These are phyloP conservation scores for Inonotus obliquus DNA, from an alignment of 1,284 basidiomycete species.

Conservation along the genomic window DNA sequence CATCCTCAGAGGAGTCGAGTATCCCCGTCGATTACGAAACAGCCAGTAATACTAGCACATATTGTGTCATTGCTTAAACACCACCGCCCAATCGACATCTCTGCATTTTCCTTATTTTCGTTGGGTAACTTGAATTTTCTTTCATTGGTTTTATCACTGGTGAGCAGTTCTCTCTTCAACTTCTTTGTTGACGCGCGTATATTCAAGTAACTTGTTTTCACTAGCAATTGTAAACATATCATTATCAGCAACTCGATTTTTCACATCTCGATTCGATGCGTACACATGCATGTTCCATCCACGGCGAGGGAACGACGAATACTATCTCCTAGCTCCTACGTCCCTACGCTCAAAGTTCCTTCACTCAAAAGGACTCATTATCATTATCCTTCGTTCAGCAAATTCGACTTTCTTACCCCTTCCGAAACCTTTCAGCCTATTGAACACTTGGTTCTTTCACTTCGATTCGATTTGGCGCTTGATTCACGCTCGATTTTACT, in stretches of 20 bases:
- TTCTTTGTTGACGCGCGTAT: background rate
- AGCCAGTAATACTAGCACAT: background rate
- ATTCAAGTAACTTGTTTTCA: background rate
- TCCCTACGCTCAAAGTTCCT: too few species aligned
- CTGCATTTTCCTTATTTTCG: background rate
- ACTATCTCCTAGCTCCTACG: too few species aligned
- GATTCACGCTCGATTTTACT: too few species aligned
- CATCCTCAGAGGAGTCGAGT: conserved; percentile 10
- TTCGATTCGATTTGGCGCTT: background rate
- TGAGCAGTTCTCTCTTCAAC: background rate
- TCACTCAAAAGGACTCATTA: background rate
- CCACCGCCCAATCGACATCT: background rate
- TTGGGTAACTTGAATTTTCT: background rate
- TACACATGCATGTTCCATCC: background rate
- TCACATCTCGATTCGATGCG: background rate
- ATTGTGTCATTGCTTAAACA: conserved; percentile 7
- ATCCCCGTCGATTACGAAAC: conserved; percentile 3
- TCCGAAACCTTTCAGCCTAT: background rate
- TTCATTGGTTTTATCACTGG: background rate
- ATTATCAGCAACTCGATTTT: background rate
- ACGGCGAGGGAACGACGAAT: background rate
- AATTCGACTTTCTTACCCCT: background rate
- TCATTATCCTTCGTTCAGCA: background rate
- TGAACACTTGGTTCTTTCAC: background rate
- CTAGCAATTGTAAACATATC: conserved; percentile 1